Percentiles rank a stretch among this genome's conserved stretches.
phyloP scores from a whole-genome alignment of 176 grass and related monocot species.

The Rhynchospora pubera region DNA sequence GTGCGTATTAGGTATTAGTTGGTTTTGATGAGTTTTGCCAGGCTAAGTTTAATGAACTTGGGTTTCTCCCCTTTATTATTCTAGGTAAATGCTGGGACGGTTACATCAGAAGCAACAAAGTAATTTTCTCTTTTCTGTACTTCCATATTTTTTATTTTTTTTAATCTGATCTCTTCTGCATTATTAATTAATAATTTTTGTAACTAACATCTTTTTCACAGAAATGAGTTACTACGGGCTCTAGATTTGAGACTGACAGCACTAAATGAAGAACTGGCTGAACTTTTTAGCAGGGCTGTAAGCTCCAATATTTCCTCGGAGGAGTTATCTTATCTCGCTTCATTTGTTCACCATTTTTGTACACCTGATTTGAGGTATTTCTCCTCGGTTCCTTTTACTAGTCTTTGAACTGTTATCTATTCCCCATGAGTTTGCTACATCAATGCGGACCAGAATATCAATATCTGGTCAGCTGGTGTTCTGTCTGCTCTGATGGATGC shows the following conservation, averaged over 20 bases:
- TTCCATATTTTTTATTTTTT: slow-evolving; percentile 18
- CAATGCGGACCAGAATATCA: not conserved
- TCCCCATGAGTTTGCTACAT: not conserved
- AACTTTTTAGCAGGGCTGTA: slow-evolving; percentile 49
- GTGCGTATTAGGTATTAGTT: not conserved
- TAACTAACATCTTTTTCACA: slow-evolving; percentile 21
- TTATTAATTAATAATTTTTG: slow-evolving; percentile 10
- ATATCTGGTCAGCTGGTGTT: not conserved
- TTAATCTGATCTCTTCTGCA: slow-evolving; percentile 14
- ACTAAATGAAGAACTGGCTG: slow-evolving; percentile 64
- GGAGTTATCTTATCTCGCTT: slow-evolving; percentile 61
- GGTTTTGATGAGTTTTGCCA: not conserved
- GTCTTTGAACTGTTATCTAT: slow-evolving; percentile 12
- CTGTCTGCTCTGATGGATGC: not conserved
- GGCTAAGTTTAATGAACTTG: not conserved
- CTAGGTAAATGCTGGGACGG: slow-evolving; percentile 57
- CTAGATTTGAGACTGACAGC: slow-evolving; percentile 73
- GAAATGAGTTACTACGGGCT: slow-evolving; percentile 90
- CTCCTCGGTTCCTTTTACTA: not conserved
- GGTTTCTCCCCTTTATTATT: slow-evolving; percentile 3
- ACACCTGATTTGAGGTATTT: slow-evolving; percentile 76
- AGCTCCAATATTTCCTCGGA: slow-evolving; percentile 41
- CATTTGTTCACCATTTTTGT: slow-evolving; percentile 75
- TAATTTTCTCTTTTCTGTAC: slow-evolving; percentile 25
- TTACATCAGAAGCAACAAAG: slow-evolving; percentile 82